phyloP scores from a whole-genome alignment of 2,329 filamentous ascomycete genomes.

The Nothomitra cinnamomea region DNA sequence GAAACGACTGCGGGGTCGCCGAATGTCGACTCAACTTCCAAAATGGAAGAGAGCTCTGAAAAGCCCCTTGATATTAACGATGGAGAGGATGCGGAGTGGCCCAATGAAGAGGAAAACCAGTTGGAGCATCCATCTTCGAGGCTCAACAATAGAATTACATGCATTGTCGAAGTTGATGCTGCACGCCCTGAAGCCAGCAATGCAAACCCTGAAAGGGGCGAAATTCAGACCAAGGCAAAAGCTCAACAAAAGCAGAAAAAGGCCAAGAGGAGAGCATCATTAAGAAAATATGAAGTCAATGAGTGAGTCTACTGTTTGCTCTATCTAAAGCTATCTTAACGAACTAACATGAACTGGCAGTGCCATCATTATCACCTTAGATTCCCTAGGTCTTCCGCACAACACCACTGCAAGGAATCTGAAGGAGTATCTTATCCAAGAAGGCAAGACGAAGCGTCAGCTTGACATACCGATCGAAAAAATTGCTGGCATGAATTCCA shows the following conservation, averaged over 20 bases:
- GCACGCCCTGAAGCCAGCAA: neutral
- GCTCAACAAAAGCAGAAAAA: constrained; percentile 11
- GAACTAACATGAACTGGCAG: constrained; percentile 27
- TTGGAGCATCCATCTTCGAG: neutral
- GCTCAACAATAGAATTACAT: neutral
- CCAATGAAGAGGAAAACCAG: too few relatives aligned
- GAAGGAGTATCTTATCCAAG: constrained; percentile 59
- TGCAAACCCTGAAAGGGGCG: neutral
- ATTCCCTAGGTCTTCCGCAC: constrained; percentile 59
- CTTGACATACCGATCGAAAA: constrained; percentile 27
- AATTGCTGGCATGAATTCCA: constrained; percentile 50
- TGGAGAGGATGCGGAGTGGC: too few relatives aligned
- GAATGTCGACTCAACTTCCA: too few relatives aligned
- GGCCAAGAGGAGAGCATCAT: constrained; percentile 5
- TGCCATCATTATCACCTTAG: constrained; percentile 67
- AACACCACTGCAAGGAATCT: constrained; percentile 47
- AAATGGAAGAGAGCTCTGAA: too few relatives aligned
- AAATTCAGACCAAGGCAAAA: constrained; percentile 8
- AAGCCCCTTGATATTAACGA: too few relatives aligned
- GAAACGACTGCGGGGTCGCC: too few relatives aligned
- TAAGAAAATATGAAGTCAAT: constrained; percentile 18
- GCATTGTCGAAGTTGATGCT: constrained; percentile 1
- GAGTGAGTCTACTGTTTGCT: constrained; percentile 10
- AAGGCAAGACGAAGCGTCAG: constrained; percentile 47
- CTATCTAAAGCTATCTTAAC: constrained; percentile 23